phyloP scores from a whole-genome alignment of 441 rosid genomes.

The Flueggea neowawraea region DNA sequence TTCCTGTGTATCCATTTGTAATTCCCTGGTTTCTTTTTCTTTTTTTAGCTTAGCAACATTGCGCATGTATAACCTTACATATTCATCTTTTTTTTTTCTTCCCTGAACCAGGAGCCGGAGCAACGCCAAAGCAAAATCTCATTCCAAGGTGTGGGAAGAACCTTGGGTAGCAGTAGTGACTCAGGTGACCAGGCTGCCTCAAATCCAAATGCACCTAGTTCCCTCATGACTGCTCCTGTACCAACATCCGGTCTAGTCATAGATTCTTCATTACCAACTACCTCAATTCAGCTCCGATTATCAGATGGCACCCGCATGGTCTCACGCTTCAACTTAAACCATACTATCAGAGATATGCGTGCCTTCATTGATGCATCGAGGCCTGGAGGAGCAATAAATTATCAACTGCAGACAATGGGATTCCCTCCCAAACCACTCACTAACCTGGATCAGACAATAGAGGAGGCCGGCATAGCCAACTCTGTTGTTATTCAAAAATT shows the following conservation, averaged over 20 bases:
- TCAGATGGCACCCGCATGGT: conserved; percentile 88
- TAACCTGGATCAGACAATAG: conserved; percentile 62
- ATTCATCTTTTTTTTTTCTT: background rate
- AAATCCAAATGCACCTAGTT: conserved; percentile 18
- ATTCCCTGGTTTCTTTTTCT: too few species aligned
- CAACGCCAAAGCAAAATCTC: conserved; percentile 27
- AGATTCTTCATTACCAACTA: conserved; percentile 62
- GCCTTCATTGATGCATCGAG: conserved; percentile 72
- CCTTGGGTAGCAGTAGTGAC: conserved; percentile 52
- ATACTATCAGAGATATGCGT: conserved; percentile 62
- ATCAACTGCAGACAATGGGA: conserved; percentile 90
- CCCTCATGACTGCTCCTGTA: conserved; percentile 32
- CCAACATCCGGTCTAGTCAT: conserved; percentile 43
- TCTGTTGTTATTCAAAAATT: conserved; percentile 91
- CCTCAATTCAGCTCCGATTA: conserved; percentile 86
- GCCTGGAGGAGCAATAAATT: conserved; percentile 50
- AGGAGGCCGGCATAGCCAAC: conserved; percentile 82
- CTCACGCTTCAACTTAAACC: conserved; percentile 68
- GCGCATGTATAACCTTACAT: background rate
- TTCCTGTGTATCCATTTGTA: background rate
- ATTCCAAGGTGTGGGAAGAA: conserved; percentile 92
- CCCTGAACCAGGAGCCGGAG: conserved; percentile 55
- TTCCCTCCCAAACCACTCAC: conserved; percentile 79
- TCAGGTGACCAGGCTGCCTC: conserved; percentile 25
- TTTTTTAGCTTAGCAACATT: too few species aligned